Percentiles rank a stretch among this genome's conserved stretches.
phyloP scores from a whole-genome alignment of 2,329 filamentous ascomycete genomes.

The Microsporum canis region DNA sequence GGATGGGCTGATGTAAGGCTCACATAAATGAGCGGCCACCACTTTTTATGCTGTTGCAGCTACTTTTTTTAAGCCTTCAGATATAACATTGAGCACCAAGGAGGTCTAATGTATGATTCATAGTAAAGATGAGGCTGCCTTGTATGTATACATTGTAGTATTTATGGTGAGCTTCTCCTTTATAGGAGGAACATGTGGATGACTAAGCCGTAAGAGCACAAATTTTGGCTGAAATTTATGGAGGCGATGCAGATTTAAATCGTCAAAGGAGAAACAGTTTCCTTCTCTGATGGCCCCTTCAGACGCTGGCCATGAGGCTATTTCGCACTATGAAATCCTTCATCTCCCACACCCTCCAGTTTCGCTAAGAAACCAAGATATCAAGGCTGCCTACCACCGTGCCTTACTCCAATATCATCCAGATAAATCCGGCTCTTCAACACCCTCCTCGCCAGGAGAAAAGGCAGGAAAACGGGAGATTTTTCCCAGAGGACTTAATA shows the following conservation, averaged over 20 bases:
- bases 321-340: conserved; percentile 32
- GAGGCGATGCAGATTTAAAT: background rate
- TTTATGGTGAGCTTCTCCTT: too few species aligned
- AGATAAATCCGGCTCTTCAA: conserved; percentile 27
- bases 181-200: background rate
- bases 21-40: background rate
- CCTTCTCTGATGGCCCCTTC: background rate
- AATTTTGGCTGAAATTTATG: background rate
- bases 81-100: background rate
- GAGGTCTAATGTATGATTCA: background rate
- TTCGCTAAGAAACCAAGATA: conserved; percentile 29
- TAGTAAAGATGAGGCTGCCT: too few species aligned
- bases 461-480: background rate
- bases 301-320: conserved; percentile 12
- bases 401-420: conserved; percentile 49
- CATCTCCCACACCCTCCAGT: conserved; percentile 23
- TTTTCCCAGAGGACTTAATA: background rate
- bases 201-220: background rate
- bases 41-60: background rate
- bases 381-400: conserved; percentile 46
- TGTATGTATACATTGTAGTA: too few species aligned
- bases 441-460: background rate
- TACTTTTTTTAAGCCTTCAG: background rate
- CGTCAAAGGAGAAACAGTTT: background rate
- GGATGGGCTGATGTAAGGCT: background rate